Evolutionary conservation across 768 basidiomycete genomes (phyloP).

Genomic region (Kwoniella newhampshirensis): DNA sequence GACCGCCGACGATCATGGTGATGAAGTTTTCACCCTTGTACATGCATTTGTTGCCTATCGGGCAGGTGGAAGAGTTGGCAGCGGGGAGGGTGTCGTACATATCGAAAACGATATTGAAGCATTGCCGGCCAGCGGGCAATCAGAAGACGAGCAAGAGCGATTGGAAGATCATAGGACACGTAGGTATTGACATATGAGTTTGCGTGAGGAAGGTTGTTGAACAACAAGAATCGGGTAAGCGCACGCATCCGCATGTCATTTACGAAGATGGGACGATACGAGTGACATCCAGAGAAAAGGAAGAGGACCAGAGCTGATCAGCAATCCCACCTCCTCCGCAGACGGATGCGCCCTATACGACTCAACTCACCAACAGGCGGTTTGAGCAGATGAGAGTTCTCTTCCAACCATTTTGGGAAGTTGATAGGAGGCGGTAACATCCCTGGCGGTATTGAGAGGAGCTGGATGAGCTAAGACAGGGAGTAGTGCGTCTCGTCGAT

Average conservation of each 20-base stretch:
- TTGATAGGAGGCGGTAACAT: constrained; percentile 79
- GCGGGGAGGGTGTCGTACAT: not conserved
- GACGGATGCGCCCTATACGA: too few species aligned
- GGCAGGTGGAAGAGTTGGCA: not conserved
- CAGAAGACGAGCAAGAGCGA: too few species aligned
- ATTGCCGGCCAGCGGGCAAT: not conserved
- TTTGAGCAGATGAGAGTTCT: constrained; percentile 74
- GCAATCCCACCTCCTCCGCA: too few species aligned
- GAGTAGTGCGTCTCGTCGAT: too few species aligned
- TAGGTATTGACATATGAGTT: too few species aligned
- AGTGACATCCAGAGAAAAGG: too few species aligned
- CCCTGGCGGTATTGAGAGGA: constrained; percentile 56
- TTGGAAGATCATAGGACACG: too few species aligned
- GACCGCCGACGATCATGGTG: constrained; percentile 95
- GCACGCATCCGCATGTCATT: too few species aligned
- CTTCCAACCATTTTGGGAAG: constrained; percentile 80
- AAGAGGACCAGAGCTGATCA: not conserved
- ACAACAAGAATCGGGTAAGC: too few species aligned
- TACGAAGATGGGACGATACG: too few species aligned
- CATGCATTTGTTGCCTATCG: constrained; percentile 50
- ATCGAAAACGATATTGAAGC: not conserved
- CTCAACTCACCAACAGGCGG: constrained; percentile 93
- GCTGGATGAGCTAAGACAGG: not conserved
- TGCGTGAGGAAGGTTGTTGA: too few species aligned
- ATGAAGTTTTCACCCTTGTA: constrained; percentile 75